Evolutionary conservation across 192 early-diverging fungal species (phyloP).

Genomic region (Coemansia aciculifera): DNA sequence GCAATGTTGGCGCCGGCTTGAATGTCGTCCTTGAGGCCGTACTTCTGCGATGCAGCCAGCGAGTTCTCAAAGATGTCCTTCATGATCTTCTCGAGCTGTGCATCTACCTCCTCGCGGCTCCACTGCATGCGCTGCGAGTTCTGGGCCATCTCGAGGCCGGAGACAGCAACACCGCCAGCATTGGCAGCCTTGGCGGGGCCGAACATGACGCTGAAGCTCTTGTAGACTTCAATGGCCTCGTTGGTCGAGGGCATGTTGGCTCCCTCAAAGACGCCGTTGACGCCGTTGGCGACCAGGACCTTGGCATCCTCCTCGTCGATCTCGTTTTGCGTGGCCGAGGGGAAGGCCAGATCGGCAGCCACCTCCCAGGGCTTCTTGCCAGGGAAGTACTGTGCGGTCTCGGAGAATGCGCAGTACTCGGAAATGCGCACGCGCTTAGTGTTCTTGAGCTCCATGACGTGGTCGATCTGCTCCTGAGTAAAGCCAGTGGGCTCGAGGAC

Average conservation of each 20-base stretch:
- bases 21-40: conserved; percentile 53
- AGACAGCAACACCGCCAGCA: conserved; percentile 59
- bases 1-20: conserved; percentile 63
- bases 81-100: conserved; percentile 58
- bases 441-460: conserved; percentile 59
- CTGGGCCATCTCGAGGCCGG: conserved; percentile 62
- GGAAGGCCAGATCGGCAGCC: conserved; percentile 56
- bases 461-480: conserved; percentile 54
- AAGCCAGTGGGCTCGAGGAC: conserved; percentile 56
- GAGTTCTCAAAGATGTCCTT: conserved; percentile 60
- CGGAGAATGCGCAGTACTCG: conserved; percentile 55
- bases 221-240: conserved; percentile 59
- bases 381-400: conserved; percentile 54
- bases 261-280: conserved; percentile 57
- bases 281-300: conserved; percentile 54
- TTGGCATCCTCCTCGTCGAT: conserved; percentile 59
- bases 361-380: conserved; percentile 61
- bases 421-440: conserved; percentile 55
- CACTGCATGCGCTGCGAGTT: conserved; percentile 60
- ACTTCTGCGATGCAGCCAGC: conserved; percentile 48
- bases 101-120: conserved; percentile 58
- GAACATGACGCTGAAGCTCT: conserved; percentile 51
- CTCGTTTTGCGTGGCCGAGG: conserved; percentile 61
- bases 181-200: conserved; percentile 61
- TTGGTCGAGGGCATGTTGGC: conserved; percentile 61